A percentile compares a stretch with the other conserved stretches of the same genome.
phyloP scores from a whole-genome alignment of 306 rosid genomes.

The Abrus precatorius region DNA sequence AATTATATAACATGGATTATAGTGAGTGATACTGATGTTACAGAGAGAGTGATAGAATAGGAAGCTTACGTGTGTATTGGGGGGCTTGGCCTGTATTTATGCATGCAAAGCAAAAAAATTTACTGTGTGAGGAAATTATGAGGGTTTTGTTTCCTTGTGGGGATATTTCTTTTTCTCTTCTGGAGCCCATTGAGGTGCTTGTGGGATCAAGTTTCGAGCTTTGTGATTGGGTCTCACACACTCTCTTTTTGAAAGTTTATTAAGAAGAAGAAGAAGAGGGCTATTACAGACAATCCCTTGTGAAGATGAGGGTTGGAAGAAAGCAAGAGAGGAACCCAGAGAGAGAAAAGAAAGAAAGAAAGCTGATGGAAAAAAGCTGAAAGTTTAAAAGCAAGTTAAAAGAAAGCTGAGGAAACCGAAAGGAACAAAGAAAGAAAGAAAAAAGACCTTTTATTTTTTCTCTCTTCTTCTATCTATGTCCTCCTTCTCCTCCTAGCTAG shows the following conservation, averaged over 20 bases:
- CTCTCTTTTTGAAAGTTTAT: conserved; percentile 62
- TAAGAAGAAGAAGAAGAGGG: conserved; percentile 48
- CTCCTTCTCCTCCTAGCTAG: conserved; percentile 20
- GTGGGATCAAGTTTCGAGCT: conserved; percentile 91
- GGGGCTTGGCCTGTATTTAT: conserved; percentile 62
- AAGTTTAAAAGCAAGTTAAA: conserved; percentile 68
- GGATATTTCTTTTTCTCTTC: conserved; percentile 61
- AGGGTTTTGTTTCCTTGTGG: conserved; percentile 85
- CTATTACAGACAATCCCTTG: conserved; percentile 65
- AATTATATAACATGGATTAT: not conserved
- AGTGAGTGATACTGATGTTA: conserved; percentile 29
- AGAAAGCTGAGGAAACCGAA: conserved; percentile 81
- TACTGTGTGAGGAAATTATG: conserved; percentile 63
- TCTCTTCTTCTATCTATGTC: conserved; percentile 35
- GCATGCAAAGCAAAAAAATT: conserved; percentile 72
- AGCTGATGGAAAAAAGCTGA: conserved; percentile 65
- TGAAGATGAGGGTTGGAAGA: conserved; percentile 71
- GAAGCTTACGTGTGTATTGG: conserved; percentile 66
- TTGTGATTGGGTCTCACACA: conserved; percentile 69
- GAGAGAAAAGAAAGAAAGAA: conserved; percentile 52
- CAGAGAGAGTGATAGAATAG: conserved; percentile 45
- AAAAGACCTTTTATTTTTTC: conserved; percentile 48
- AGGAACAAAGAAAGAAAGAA: conserved; percentile 59
- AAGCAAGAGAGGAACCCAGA: conserved; percentile 48
- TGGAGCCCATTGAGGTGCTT: conserved; percentile 86